phyloP scores from a whole-genome alignment of 75 land plant species.

The Adiantum capillusveneris region DNA sequence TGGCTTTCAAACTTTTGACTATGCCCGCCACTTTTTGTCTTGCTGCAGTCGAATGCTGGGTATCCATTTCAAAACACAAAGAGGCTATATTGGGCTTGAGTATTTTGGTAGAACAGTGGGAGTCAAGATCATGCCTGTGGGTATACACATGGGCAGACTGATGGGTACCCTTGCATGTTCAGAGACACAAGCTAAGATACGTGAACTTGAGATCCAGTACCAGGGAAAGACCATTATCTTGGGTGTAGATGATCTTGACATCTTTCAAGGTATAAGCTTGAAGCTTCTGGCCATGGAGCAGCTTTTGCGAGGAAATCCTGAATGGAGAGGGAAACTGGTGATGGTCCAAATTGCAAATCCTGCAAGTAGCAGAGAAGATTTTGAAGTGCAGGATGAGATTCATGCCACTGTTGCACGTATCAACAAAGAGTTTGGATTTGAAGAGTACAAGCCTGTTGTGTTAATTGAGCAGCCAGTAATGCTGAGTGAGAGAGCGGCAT shows the following conservation, averaged over 20 bases:
- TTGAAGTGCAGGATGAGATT: slow-evolving; percentile 29
- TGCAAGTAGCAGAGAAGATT: slow-evolving; percentile 19
- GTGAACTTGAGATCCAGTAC: slow-evolving; percentile 33
- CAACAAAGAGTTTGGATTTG: slow-evolving; percentile 31
- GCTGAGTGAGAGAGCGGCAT: slow-evolving; percentile 32
- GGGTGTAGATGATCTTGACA: slow-evolving; percentile 42
- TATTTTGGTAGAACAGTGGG: slow-evolving; percentile 49
- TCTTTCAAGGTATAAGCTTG: slow-evolving; percentile 41
- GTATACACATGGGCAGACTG: slow-evolving; percentile 43
- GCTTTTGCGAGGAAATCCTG: slow-evolving; percentile 26
- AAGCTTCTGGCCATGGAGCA: slow-evolving; percentile 43
- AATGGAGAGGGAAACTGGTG: slow-evolving; percentile 40
- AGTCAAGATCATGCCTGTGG: slow-evolving; percentile 44
- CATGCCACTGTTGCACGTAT: slow-evolving; percentile 24
- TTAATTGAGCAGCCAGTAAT: slow-evolving; percentile 26
- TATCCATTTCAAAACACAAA: slow-evolving; percentile 32
- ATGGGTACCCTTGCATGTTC: slow-evolving; percentile 24
- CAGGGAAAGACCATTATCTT: slow-evolving; percentile 32
- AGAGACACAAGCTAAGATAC: slow-evolving; percentile 23
- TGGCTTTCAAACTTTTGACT: slow-evolving; percentile 40
- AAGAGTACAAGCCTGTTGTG: slow-evolving; percentile 34
- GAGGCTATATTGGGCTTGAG: slow-evolving; percentile 50
- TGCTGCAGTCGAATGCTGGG: slow-evolving; percentile 42
- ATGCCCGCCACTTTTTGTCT: slow-evolving; percentile 38
- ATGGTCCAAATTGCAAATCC: slow-evolving; percentile 36